Conservation (phyloP, 345 rosid species). For the Pistacia vera region DNA sequence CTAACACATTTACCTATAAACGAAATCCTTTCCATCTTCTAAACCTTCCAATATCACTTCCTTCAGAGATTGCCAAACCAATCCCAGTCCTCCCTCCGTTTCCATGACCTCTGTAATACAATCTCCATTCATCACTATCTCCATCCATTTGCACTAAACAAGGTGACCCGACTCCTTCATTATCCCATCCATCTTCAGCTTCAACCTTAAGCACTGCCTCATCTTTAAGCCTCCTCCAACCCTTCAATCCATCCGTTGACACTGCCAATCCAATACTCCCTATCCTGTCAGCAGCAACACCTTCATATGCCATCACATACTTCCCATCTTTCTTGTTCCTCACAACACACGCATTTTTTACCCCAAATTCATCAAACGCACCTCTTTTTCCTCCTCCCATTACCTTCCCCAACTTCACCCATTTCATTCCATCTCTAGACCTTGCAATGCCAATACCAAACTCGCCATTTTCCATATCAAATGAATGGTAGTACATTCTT, state of each 20-base stretch:
- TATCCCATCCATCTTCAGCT: constrained; percentile 61
- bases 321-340: constrained; percentile 60
- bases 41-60: constrained; percentile 45
- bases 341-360: constrained; percentile 54
- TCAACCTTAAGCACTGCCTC: constrained; percentile 45
- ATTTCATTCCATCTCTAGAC: constrained; percentile 83
- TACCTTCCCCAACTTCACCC: constrained; percentile 74
- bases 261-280: constrained; percentile 63
- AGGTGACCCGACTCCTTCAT: constrained; percentile 65
- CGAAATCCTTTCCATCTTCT: constrained; percentile 60
- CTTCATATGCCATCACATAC: constrained; percentile 79
- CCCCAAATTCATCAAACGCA: constrained; percentile 59
- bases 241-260: constrained; percentile 61
- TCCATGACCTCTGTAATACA: constrained; percentile 70
- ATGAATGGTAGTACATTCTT: constrained; percentile 85
- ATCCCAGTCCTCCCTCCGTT: constrained; percentile 66
- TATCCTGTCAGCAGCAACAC: constrained; percentile 46
- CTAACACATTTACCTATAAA: constrained; percentile 30
- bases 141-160: constrained; percentile 70
- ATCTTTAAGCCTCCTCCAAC: constrained; percentile 53
- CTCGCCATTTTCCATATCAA: constrained; percentile 44
- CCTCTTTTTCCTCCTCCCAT: constrained; percentile 52
- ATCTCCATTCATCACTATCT: constrained; percentile 63
- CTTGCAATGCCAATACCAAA: constrained; percentile 75
- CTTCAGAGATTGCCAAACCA: constrained; percentile 67